Percentiles rank a stretch among this genome's conserved stretches.
Conservation (phyloP, 768 basidiomycete species). For the Pleurotus sapidus region DNA sequence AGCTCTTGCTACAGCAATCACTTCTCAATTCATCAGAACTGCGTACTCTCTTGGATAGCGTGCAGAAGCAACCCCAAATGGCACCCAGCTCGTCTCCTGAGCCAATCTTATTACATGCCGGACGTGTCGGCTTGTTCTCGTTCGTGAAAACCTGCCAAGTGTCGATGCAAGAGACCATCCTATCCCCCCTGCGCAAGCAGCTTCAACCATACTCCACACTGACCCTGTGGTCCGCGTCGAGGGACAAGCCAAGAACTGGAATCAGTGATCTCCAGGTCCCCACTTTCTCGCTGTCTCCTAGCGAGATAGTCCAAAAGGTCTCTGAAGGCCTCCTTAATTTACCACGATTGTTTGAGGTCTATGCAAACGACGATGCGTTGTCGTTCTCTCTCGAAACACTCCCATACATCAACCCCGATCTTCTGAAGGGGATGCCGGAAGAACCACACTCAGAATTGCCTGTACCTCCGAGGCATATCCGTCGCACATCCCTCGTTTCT, state of each 20-base stretch:
- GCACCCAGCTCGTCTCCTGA: slow-evolving; percentile 15
- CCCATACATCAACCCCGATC: slow-evolving; percentile 61
- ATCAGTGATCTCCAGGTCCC: slow-evolving; percentile 69
- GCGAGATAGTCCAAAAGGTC: slow-evolving; percentile 81
- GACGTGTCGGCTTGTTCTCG: slow-evolving; percentile 51
- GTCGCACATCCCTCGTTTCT: slow-evolving; percentile 21
- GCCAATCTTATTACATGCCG: slow-evolving; percentile 48
- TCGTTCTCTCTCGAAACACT: slow-evolving; percentile 85
- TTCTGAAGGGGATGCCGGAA: slow-evolving; percentile 36
- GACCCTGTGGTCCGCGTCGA: slow-evolving; percentile 59
- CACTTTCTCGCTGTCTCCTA: slow-evolving; percentile 91
- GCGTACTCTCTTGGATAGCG: slow-evolving; percentile 52
- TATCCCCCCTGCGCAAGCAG: slow-evolving; percentile 76
- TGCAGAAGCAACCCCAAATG: slow-evolving; percentile 22
- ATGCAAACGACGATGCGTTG: slow-evolving; percentile 88
- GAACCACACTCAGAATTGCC: slow-evolving; percentile 27
- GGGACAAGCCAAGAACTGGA: slow-evolving; percentile 41
- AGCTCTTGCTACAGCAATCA: slow-evolving; percentile 79
- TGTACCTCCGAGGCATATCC: slow-evolving; percentile 34
- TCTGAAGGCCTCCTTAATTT: slow-evolving; percentile 95
- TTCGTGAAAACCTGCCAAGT: slow-evolving; percentile 76
- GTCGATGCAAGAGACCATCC: slow-evolving; percentile 77
- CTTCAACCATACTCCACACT: slow-evolving; percentile 69
- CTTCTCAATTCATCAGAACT: slow-evolving; percentile 80
- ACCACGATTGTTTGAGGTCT: slow-evolving; percentile 90